Evolutionary conservation across 768 basidiomycete genomes (phyloP).

Genomic region (Gymnopilus dilepis): DNA sequence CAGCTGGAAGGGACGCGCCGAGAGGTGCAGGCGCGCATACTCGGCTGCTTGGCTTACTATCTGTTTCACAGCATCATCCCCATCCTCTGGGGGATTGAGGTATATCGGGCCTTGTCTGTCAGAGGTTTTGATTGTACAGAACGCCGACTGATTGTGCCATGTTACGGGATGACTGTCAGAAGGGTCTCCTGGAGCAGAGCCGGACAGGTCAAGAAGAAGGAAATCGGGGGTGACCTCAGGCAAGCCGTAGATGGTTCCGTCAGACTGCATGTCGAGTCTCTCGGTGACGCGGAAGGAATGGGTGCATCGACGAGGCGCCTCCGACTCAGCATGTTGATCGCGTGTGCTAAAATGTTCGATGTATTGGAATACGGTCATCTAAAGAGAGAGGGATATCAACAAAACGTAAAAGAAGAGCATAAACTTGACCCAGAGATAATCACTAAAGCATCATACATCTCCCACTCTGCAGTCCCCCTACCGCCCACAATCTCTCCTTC

Average conservation of each 20-base stretch:
- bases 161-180: not conserved
- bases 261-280: no score
- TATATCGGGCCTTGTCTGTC: not conserved
- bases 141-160: not conserved
- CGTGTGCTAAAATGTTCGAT: no score
- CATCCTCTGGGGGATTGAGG: no score
- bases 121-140: not conserved
- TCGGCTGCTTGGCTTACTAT: conserved; percentile 2
- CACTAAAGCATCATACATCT: not conserved
- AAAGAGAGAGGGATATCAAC: not conserved
- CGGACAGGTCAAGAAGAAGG: not conserved
- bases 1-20: conserved; percentile 4
- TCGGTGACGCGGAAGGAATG: no score
- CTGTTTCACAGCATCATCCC: not conserved
- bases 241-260: no score
- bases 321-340: no score
- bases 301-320: no score
- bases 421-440: not conserved
- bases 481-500: no score
- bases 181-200: not conserved
- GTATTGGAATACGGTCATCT: not conserved
- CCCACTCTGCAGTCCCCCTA: not conserved
- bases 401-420: not conserved
- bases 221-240: not conserved
- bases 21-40: not conserved